Percentiles rank a stretch among this genome's conserved stretches.
Conservation (phyloP, 2,329 filamentous ascomycete species). For the Exophiala oligosperma region DNA sequence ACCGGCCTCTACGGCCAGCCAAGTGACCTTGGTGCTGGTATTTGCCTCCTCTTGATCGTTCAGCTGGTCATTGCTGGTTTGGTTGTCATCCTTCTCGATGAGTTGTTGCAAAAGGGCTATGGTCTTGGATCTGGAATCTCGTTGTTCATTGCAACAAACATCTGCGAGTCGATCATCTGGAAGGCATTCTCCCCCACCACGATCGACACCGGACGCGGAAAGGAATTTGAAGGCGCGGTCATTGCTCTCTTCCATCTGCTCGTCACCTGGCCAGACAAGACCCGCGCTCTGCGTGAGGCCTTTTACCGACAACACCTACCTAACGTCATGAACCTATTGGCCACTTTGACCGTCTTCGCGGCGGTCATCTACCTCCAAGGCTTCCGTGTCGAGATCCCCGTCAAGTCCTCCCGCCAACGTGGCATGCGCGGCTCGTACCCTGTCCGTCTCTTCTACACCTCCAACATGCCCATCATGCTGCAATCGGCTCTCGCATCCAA, state of each 20-base stretch:
- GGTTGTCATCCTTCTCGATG: slow-evolving; percentile 98
- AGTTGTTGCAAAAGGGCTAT: slow-evolving; percentile 99
- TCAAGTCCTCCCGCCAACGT: slow-evolving; percentile 99
- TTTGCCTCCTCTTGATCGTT: slow-evolving; percentile 96
- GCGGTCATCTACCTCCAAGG: slow-evolving; percentile 99
- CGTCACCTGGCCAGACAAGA: slow-evolving; percentile 99
- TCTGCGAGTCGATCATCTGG: slow-evolving; percentile 99
- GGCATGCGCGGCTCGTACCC: slow-evolving; percentile 98
- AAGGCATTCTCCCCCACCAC: slow-evolving; percentile 99
- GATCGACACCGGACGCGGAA: slow-evolving; percentile 98
- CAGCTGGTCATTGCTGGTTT: slow-evolving; percentile 96
- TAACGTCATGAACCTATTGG: slow-evolving; percentile 98
- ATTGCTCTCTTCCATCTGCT: slow-evolving; percentile 97
- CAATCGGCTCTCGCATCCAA: slow-evolving; percentile 98
- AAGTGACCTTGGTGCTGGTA: slow-evolving; percentile 93
- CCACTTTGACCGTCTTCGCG: slow-evolving; percentile 89
- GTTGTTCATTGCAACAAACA: slow-evolving; percentile 99
- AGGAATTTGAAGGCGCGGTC: slow-evolving; percentile 97
- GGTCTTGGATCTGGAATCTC: slow-evolving; percentile 98
- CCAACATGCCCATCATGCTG: slow-evolving; percentile 99
- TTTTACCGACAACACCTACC: slow-evolving; percentile 99
- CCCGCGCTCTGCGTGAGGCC: slow-evolving; percentile 94
- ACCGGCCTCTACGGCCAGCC: slow-evolving; percentile 97
- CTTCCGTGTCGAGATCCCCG: slow-evolving; percentile 99
- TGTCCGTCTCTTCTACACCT: slow-evolving; percentile 98